Base-by-base conservation (phyloP, 805 yeast species). In the Monosporozyma siamensis region DNA sequence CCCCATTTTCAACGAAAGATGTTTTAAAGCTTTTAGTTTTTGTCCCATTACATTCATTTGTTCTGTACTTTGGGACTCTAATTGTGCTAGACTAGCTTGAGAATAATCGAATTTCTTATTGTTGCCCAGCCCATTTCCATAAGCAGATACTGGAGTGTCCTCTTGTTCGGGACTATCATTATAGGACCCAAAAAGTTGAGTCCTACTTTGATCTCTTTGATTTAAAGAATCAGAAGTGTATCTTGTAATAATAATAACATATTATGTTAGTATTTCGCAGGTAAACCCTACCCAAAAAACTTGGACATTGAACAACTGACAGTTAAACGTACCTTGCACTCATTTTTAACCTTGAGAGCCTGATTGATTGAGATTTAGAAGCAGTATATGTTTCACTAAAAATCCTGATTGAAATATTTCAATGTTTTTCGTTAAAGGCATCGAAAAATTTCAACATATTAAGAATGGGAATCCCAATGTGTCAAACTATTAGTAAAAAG, bases 21-120 rank as follows among this genome's bases (percentile, higher is more conserved):
- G 71, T 55, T 80, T 81, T 42, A 82, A 61, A 23, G 75, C 66
- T 39, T 67, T 61, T 17, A 82, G 69, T 48, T 75, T 77, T 31
- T 72, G 69, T 26, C 72, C 66, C 72, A 82, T 73, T 2, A 70
- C 63, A 18, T 69, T 67, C 49, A 77, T 57, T 41, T 78, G 76
- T 44, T 77, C 81, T 27, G 77, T 83, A 46, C 73, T 73, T 54
- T 82, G 89, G 3, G 81, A 69, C 56, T 82, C 89, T 39, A 82
- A 56, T 46, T 75, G 77, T 17, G 81, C 72, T 50, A 79, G 53
- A 43, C 71, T 67, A 22, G 76, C 63, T 35, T 78, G 82, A 11
- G 73, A 65, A 54, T 67, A 72, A 53, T 69, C 76, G 35, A 65
- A 51, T 21, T 51, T 53, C 10, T 48, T 41, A 12, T 29, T 29